phyloP scores from a whole-genome alignment of 441 rosid species.

The Geranium incanum region DNA sequence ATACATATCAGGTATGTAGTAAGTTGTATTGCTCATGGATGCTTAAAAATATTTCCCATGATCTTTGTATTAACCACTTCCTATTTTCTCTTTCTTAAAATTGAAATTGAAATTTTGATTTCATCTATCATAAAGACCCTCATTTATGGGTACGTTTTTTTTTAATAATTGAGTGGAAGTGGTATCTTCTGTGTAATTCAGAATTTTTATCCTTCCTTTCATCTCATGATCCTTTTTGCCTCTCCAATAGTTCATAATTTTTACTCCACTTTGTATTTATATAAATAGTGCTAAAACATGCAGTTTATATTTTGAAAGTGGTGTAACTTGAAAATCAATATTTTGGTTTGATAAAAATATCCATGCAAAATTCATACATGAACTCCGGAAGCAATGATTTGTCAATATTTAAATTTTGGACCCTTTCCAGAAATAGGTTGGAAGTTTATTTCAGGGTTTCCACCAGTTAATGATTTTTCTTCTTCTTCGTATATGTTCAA shows the following conservation, averaged over 20 bases:
- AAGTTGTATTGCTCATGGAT: background rate
- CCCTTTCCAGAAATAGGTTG: background rate
- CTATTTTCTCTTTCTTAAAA: background rate
- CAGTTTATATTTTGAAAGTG: background rate
- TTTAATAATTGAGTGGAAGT: too few species aligned
- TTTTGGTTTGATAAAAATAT: too few species aligned
- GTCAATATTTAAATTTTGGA: background rate
- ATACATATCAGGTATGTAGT: conserved; percentile 67
- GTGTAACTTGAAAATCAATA: background rate
- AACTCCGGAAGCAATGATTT: too few species aligned
- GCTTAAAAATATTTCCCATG: too few species aligned
- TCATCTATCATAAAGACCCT: background rate
- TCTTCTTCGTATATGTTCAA: background rate
- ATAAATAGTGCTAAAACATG: background rate
- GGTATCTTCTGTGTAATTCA: background rate
- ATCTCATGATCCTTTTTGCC: background rate
- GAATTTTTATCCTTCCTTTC: background rate
- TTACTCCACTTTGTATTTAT: background rate
- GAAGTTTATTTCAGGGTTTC: background rate
- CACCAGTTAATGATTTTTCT: background rate
- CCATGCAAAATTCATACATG: too few species aligned
- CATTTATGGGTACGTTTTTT: background rate
- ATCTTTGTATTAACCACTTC: too few species aligned
- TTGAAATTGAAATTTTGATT: background rate
- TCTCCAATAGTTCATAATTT: background rate